Evolutionary conservation across 805 yeast genomes (phyloP), one percentile per base, ranked within the genome.

Genomic region (Ogataea methylovora): DNA sequence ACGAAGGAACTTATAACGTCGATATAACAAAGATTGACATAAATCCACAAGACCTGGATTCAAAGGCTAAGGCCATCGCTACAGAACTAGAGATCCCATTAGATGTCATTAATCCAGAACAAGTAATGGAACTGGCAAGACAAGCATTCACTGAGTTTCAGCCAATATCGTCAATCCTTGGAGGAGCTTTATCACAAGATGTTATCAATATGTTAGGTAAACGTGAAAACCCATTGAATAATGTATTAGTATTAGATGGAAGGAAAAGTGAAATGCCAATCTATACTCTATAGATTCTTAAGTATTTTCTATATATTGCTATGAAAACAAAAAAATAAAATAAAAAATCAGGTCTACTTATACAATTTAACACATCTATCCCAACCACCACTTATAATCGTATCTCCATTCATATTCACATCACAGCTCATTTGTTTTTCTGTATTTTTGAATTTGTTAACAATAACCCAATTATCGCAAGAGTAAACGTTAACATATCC

Each of bases 171-270:
- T 94, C 97, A 1, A 73, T 92, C 2, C 45, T 90, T 6, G 98
- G 97, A 5, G 98, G 97, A 1, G 70, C 85, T 1, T 58, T 90
- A 17, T 83, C 94, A 2, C 98, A 92, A 58, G 96, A 88, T 53
- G 80, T 86, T 11, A 82, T 92, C 30, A 92, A 92, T 59, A 76
- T 70, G 35, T 57, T 90, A 34, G 81, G 92, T 28, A 73, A 73
- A 44, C 75, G 79, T 44, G 87, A 84, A 46, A 67, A 77, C 27
- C 95, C 97, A 3, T 66, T 88, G 25, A 88, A 86, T 52, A 92
- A 92, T 52, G 66, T 84, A 34, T 66, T 84, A 43, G 60, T 90
- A 1, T 66, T 88, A 25, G 95, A 92, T 60, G 87, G 90, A 9
- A 56, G 67, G 13, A 65, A 67, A 14, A 68, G 78, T 29, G 79